Evolutionary conservation across 2,329 filamentous ascomycete genomes (phyloP), one percentile per base, ranked within the genome.

Genomic region (Talaromyces amestolkiae): DNA sequence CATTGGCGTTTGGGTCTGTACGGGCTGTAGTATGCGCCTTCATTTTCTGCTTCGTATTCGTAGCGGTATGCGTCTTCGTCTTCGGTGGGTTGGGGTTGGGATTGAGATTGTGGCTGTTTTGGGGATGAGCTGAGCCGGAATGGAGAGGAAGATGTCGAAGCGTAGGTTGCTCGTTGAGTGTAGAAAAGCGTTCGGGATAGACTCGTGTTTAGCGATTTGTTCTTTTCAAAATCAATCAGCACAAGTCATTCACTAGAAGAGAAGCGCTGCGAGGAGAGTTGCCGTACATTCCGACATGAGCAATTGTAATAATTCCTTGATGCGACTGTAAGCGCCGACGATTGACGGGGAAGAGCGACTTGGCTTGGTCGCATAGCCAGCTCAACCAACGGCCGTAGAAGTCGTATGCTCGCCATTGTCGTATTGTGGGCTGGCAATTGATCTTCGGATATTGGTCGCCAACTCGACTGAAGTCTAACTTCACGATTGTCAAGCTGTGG

Each of bases 1-100:
- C 87, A 90, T 75, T 79, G 78, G 66, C 84, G 84, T 75, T 88
- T 87, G 43, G 85, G 85, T 68, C 79, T 82, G 77, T 85, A 88
- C 24, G 83, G 84, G 70, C 87, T 88, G 69, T 80, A 83, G 63
- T 81, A 76, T 68, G 80, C 70, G n/a, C 72, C 65, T 37, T 65
- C 66, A 24, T 67, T 62, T 49, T 65, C 65, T 22, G 33, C 58
- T 45, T 61, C 54, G 15, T 37, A n/a, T 37, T 61, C 49, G 15
- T 67, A 45, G 27, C 22, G 35, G 10, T 41, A 15, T 5, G 27
- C 5, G 24, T 60, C 35, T 60, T 27, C n/a, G 13, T 45, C 27
- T 13, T 37, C 27, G 47, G 19, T 9, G 22, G 41, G 17, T n/a
- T 22, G n/a, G 19, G 7, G 10, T 31, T 58, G 41, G 27, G 37